Conservation (phyloP, 495 filamentous ascomycete species). For the Penicillium waksmanii region DNA sequence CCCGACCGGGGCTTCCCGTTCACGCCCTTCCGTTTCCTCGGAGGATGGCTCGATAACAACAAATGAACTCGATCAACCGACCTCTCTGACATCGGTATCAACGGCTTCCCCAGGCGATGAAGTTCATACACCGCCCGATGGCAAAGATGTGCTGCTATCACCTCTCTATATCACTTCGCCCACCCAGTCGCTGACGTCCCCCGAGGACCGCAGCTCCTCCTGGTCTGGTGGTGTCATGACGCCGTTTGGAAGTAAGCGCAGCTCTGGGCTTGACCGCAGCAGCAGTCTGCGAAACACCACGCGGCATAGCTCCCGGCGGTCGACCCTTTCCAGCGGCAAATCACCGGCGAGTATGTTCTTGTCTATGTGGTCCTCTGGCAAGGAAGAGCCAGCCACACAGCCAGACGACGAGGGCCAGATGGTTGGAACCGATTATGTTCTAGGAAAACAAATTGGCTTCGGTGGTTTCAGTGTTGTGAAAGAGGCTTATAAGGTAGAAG, state of each 20-base stretch:
- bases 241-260: slow-evolving; percentile 49
- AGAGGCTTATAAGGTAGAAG: slow-evolving; percentile 70
- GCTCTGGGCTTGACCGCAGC: slow-evolving; percentile 45
- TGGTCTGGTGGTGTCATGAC: slow-evolving; percentile 49
- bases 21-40: slow-evolving; percentile 24
- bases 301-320: slow-evolving; percentile 47
- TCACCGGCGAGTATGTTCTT: slow-evolving; percentile 63
- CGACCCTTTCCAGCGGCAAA: slow-evolving; percentile 52
- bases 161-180: slow-evolving; percentile 54
- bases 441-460: slow-evolving; percentile 70
- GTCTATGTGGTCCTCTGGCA: slow-evolving; percentile 54
- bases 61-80: slow-evolving; percentile 46
- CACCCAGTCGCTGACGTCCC: slow-evolving; percentile 45
- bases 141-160: slow-evolving; percentile 54
- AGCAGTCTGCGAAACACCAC: slow-evolving; percentile 41
- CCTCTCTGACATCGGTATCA: slow-evolving; percentile 63
- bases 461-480: slow-evolving; percentile 75
- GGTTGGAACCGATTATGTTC: slow-evolving; percentile 71
- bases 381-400: slow-evolving; percentile 46
- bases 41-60: slow-evolving; percentile 26
- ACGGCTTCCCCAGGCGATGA: slow-evolving; percentile 58
- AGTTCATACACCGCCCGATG: slow-evolving; percentile 54
- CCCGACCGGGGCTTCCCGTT: slow-evolving; percentile 34
- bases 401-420: slow-evolving; percentile 77
- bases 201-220: slow-evolving; percentile 49